These are phyloP conservation scores for Emydomyces testavorans DNA, from an alignment of 2,329 filamentous ascomycete genomes.

Conservation along the genomic window DNA sequence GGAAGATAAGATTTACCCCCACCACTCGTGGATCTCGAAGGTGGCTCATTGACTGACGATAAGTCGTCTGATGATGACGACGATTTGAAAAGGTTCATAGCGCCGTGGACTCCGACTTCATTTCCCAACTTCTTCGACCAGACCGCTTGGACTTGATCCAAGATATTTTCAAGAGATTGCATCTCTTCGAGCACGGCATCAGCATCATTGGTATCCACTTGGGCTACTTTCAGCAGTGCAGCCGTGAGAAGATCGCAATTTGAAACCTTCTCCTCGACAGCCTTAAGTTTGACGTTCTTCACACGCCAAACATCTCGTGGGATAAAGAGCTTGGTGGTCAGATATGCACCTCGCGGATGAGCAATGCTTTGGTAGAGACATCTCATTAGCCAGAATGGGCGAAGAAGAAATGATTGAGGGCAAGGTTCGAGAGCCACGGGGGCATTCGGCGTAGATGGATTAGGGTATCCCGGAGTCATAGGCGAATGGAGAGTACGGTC, in stretches of 20 bases:
- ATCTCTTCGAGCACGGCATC: slow-evolving; percentile 90
- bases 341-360: slow-evolving; percentile 81
- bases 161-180: slow-evolving; percentile 70
- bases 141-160: slow-evolving; percentile 71
- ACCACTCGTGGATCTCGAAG: slow-evolving; percentile 45
- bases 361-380: slow-evolving; percentile 84
- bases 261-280: slow-evolving; percentile 82
- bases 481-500: slow-evolving; percentile 68
- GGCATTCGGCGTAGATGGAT: slow-evolving; percentile 49
- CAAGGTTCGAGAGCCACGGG: slow-evolving; percentile 81
- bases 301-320: slow-evolving; percentile 89
- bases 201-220: slow-evolving; percentile 79
- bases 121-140: slow-evolving; percentile 78
- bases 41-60: slow-evolving; percentile 27
- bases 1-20: slow-evolving; percentile 68
- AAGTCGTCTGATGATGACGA: slow-evolving; percentile 43
- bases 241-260: slow-evolving; percentile 86
- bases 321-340: slow-evolving; percentile 84
- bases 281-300: slow-evolving; percentile 83
- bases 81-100: slow-evolving; percentile 61
- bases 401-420: slow-evolving; percentile 74
- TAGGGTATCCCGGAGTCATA: slow-evolving; percentile 53
- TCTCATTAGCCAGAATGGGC: slow-evolving; percentile 96
- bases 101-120: slow-evolving; percentile 75
- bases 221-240: slow-evolving; percentile 68